Percentiles rank a stretch among this genome's conserved stretches.
Conservation (phyloP, 164 flowering plant species). For the Nelumbo lutea region DNA sequence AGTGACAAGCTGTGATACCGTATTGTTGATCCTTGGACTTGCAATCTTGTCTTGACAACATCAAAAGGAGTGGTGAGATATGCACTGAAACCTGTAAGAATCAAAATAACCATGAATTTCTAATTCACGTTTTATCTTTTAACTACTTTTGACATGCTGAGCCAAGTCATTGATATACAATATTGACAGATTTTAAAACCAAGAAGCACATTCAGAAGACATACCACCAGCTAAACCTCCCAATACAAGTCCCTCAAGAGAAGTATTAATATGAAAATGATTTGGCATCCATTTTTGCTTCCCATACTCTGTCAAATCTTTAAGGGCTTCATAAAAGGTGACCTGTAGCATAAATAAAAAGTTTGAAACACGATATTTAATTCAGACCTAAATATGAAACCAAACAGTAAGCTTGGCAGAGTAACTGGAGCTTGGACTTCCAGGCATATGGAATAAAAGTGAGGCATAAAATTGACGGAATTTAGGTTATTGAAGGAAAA, state of each 20-base stretch:
- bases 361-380: not conserved
- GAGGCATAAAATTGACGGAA: not conserved
- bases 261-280: conserved; percentile 31
- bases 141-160: not conserved
- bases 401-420: not conserved
- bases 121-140: not conserved
- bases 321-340: conserved; percentile 75
- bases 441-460: not conserved
- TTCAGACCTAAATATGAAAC: no score
- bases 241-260: conserved; percentile 70
- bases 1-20: conserved; percentile 37
- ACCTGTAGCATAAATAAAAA: conserved; percentile 39
- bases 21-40: conserved; percentile 74
- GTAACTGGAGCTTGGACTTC: no score
- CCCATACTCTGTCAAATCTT: conserved; percentile 61
- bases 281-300: conserved; percentile 42
- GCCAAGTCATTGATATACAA: not conserved
- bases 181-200: not conserved
- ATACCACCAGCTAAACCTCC: conserved; percentile 95
- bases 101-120: not conserved
- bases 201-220: conserved; percentile 20
- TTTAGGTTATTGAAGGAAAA: not conserved
- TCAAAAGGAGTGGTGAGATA: conserved; percentile 91
- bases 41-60: conserved; percentile 90
- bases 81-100: conserved; percentile 68